phyloP scores from a whole-genome alignment of 169 alveolate species.

The Cryptosporidium sp. region DNA sequence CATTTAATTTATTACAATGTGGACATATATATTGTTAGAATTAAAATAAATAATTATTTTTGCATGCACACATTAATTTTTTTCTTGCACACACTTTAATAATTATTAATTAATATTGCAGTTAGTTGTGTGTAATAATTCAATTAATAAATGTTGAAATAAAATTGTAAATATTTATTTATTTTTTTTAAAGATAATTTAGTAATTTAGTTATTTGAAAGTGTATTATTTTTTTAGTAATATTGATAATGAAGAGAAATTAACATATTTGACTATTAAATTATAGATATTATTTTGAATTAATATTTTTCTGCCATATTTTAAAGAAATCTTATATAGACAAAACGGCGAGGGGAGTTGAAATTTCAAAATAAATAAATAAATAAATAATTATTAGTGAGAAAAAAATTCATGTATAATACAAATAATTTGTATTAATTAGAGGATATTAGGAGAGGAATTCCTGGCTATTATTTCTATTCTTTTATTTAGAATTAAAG shows the following conservation, averaged over 20 bases:
- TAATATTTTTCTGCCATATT: conserved; percentile 1
- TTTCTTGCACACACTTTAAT: neutral
- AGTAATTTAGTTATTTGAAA: neutral
- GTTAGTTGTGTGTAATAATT: neutral
- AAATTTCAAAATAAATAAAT: neutral
- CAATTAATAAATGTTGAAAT: too few species aligned
- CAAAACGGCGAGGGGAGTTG: conserved; percentile 68
- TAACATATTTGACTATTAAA: neutral
- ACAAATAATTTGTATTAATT: neutral
- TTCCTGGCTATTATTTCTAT: neutral
- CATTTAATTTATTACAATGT: neutral
- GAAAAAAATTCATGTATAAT: conserved; percentile 10
- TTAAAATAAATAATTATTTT: neutral
- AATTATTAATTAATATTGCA: neutral
- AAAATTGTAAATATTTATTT: too few species aligned
- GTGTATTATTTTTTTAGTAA: too few species aligned
- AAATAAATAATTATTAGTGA: neutral
- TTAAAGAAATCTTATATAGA: conserved; percentile 3
- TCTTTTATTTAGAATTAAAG: neutral
- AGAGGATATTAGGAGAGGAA: neutral
- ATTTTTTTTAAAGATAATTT: too few species aligned
- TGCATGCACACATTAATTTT: conserved; percentile 3
- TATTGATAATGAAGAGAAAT: too few species aligned
- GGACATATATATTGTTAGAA: neutral
- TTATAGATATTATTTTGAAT: neutral